Evolutionary conservation across 108 stramenopile species (phyloP).

Genomic region (Fragilaria radians): DNA sequence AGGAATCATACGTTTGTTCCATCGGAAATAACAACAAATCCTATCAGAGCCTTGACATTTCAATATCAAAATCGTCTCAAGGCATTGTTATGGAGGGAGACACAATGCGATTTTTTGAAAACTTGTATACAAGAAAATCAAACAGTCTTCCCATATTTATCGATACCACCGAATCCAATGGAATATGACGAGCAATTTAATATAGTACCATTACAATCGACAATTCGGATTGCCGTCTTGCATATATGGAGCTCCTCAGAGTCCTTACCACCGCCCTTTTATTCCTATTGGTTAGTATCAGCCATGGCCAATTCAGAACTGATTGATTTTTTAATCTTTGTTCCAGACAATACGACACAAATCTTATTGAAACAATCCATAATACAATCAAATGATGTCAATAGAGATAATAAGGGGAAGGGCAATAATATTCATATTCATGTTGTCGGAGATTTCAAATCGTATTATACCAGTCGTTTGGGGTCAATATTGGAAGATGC

Average conservation of each 20-base stretch:
- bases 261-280: neutral
- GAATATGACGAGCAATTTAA: neutral
- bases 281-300: neutral
- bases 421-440: neutral
- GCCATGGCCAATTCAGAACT: neutral
- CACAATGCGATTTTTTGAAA: neutral
- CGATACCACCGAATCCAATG: neutral
- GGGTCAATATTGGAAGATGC: neutral
- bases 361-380: neutral
- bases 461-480: neutral
- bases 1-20: too few species aligned
- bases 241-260: neutral
- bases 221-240: neutral
- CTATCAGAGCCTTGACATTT: neutral
- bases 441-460: neutral
- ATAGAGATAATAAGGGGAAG: too few species aligned
- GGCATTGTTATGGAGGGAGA: neutral
- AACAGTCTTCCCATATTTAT: neutral
- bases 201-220: neutral
- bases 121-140: neutral
- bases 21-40: too few species aligned
- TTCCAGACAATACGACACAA: neutral
- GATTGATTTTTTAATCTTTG: neutral
- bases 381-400: neutral
- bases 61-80: neutral